Base-by-base conservation (phyloP, 2,329 filamentous ascomycete species). In the Cercospora sojina region DNA sequence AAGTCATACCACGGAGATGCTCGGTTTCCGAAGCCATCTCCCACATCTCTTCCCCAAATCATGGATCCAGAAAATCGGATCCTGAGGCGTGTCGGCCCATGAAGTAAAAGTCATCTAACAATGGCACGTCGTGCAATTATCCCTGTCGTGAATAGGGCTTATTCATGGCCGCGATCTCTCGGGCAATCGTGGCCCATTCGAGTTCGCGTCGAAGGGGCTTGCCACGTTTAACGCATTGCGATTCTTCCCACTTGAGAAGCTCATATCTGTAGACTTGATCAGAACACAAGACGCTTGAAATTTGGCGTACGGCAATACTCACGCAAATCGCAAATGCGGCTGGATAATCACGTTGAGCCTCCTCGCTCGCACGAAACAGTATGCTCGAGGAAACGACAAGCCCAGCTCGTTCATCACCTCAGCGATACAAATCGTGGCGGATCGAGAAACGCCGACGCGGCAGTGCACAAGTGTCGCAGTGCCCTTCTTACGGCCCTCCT, bases 281-380 rank as follows among this genome's bases (percentile, higher is more conserved):
- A 70, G 65, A 18, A 32, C 16, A 20, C 20, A 8, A 10, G 6
- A 43, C 16, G 13, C 13, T n/a, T 35, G 12, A 12, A 58, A 12
- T 8, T 3, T 6, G 20, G 32, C 7, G 2, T 9, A 57, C 41
- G 29, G 20, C 12, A 61, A n/a, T 16, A 76, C 79, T 76, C 72
- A 97, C 72, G 91, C 91, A 80, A 99, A 99, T 66, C 92, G 87
- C 64, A 99, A 84, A 81, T 99, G 94, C 12, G 95, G 95, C 78
- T 99, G 95, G 70, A 99, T 98, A 70, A 99, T 99, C 61, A 99
- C 95, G 76, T 99, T 99, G 57, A 99, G 83, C 67, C 95, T 86
- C 62, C 95, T 87, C 20, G 95, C 95, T 32, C 95, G 89, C 41
- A 99, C 95, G 78, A 94, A 98, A 78, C 95, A 98, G 79, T 99